Base-by-base conservation (phyloP, 805 yeast genomes). In the Brettanomyces nanus region DNA sequence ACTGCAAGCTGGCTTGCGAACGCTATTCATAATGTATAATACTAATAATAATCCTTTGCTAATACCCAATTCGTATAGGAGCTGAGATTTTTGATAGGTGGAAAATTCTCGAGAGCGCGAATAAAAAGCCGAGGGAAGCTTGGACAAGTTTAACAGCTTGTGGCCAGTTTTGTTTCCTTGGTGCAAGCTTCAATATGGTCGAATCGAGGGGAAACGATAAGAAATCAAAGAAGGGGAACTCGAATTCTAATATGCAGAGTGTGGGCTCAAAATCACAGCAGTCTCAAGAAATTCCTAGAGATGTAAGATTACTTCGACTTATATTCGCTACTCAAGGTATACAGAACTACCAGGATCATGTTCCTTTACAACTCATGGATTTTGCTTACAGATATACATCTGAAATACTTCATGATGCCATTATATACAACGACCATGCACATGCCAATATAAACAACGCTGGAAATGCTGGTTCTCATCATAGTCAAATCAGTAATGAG, bases 291-390 rank as follows among this genome's bases (percentile, higher is more conserved):
- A 69, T 73, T 9, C 98, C 98, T 2, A 66, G 97, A 42, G 98
- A 92, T 58, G 97, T 90, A 31, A 72, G 97, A 42, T 71, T 94
- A 43, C 65, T 92, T 33, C 97, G 90, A 56, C 66, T 92, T 56
- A 81, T 92, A 25, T 74, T 92, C 52, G 97, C 97, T 13, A 83
- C 97, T 0, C 95, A 90, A 62, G 89, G 95, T 1, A 84, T 92
- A 20, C 85, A 82, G 40, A 76, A 82, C 42, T 92, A 90, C 61
- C 95, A 92, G 57, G 97, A 92, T 54, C 95, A 87, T 41, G 97
- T 92, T 3, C 96, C 97, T 1, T 60, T 94, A 19, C 97, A 92
- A 58, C 68, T 92, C 41, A 86, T 94, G 95, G 98, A 92, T 58
- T 92, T 92, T 65, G 97, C 98, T 11, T 81, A 85, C 61, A 61